Evolutionary conservation across 2,329 filamentous ascomycete species (phyloP).

Genomic region (Basipetospora sp.): DNA sequence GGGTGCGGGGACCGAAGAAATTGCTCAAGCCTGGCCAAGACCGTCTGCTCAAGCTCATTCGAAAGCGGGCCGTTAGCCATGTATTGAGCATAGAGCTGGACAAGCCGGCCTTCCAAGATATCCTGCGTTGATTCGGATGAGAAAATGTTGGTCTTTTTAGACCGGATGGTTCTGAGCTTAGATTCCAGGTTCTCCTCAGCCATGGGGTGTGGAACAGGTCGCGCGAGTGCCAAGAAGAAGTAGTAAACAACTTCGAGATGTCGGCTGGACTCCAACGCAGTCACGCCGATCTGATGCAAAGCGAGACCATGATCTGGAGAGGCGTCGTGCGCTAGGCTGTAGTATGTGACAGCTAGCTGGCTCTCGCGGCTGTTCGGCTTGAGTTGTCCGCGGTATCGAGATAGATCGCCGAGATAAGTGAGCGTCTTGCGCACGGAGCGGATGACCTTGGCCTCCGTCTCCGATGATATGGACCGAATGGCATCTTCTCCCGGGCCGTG

Average conservation of each 20-base stretch:
- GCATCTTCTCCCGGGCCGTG: slow-evolving; percentile 28
- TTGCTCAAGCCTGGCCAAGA: slow-evolving; percentile 56
- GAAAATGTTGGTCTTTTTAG: slow-evolving; percentile 14
- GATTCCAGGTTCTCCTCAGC: slow-evolving; percentile 63
- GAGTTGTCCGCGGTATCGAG: slow-evolving; percentile 67
- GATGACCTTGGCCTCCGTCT: slow-evolving; percentile 46
- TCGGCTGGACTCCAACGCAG: slow-evolving; percentile 62
- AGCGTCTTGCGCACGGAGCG: slow-evolving; percentile 69
- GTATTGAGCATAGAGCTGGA: slow-evolving; percentile 71
- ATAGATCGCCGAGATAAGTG: slow-evolving; percentile 77
- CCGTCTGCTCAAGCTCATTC: slow-evolving; percentile 70
- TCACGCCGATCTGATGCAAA: slow-evolving; percentile 81
- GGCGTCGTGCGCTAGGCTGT: slow-evolving; percentile 65
- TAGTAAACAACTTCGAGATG: slow-evolving; percentile 80
- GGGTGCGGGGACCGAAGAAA: slow-evolving; percentile 33
- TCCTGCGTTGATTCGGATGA: slow-evolving; percentile 38
- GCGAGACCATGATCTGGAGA: slow-evolving; percentile 66
- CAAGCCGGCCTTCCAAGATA: slow-evolving; percentile 65
- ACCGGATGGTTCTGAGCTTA: slow-evolving; percentile 45
- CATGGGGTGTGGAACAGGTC: slow-evolving; percentile 58
- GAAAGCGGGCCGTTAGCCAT: slow-evolving; percentile 63
- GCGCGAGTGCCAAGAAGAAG: slow-evolving; percentile 68
- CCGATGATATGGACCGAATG: slow-evolving; percentile 28
- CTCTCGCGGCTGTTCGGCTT: slow-evolving; percentile 61
- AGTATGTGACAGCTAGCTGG: slow-evolving; percentile 69